phyloP scores from a whole-genome alignment of 352 stramenopile genomes.

The Pythium dissimile region DNA sequence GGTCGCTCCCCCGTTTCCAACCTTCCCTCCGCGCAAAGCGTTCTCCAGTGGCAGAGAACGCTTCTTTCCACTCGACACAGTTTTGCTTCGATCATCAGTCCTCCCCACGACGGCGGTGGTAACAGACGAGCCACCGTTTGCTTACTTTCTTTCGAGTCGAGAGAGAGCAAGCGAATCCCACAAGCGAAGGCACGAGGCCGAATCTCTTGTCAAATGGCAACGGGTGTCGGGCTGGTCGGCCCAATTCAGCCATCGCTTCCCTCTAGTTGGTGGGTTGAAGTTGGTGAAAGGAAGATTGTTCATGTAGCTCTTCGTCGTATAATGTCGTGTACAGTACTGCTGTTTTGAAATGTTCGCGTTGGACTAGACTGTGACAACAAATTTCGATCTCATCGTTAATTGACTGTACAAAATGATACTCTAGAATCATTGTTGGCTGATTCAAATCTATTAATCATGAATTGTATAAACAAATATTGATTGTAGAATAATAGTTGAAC shows the following conservation, averaged over 20 bases:
- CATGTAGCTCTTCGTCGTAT: slow-evolving; percentile 9
- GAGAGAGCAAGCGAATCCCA: no score
- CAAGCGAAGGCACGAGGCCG: no score
- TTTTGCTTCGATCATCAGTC: no score
- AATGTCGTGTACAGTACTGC: slow-evolving; percentile 18
- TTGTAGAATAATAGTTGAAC: no score
- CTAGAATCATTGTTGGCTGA: neutral
- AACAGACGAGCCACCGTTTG: no score
- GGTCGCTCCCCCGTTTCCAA: neutral
- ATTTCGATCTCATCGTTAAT: slow-evolving; percentile 1
- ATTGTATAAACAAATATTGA: neutral
- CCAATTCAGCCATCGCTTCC: neutral
- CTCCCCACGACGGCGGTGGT: no score
- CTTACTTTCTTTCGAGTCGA: no score
- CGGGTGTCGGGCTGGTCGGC: no score
- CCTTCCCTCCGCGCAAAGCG: neutral
- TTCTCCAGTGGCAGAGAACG: slow-evolving; percentile 2
- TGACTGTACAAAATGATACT: neutral
- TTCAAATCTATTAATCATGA: neutral
- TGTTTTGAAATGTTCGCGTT: neutral
- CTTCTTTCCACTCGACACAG: neutral
- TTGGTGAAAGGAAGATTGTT: slow-evolving; percentile 3
- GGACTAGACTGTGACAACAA: slow-evolving; percentile 2
- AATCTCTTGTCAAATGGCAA: no score
- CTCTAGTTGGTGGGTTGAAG: slow-evolving; percentile 9